Evolutionary conservation across 1,284 basidiomycete genomes (phyloP).

Genomic region (Apiotrichum laibachii): DNA sequence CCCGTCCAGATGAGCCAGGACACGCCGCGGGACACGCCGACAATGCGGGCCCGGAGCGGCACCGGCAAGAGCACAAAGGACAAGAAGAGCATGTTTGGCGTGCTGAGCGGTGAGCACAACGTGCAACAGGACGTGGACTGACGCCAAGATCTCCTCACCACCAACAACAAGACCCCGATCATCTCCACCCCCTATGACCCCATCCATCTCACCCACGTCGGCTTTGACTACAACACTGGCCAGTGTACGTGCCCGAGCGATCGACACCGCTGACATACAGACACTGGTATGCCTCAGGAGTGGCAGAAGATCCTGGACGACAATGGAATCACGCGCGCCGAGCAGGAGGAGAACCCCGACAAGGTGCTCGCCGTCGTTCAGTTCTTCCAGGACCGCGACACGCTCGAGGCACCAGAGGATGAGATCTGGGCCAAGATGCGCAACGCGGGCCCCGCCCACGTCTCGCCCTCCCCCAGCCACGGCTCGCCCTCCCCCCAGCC

Average conservation of each 20-base stretch:
- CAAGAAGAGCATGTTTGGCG: slow-evolving; percentile 52
- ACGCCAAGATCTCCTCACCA: slow-evolving; percentile 65
- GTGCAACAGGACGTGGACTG: background rate
- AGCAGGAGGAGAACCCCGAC: slow-evolving; percentile 98
- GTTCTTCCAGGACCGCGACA: slow-evolving; percentile 60
- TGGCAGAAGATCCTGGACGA: slow-evolving; percentile 98
- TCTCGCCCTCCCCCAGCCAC: slow-evolving; percentile 18
- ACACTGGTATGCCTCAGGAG: slow-evolving; percentile 94
- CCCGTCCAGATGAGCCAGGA: slow-evolving; percentile 20
- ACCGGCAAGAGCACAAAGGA: slow-evolving; percentile 51
- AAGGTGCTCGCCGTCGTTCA: slow-evolving; percentile 98
- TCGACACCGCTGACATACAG: slow-evolving; percentile 26
- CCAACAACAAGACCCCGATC: slow-evolving; percentile 59
- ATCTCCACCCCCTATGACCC: slow-evolving; percentile 98
- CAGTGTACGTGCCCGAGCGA: slow-evolving; percentile 59
- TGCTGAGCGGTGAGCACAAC: slow-evolving; percentile 45
- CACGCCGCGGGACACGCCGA: slow-evolving; percentile 34
- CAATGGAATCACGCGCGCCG: slow-evolving; percentile 87
- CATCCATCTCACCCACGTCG: slow-evolving; percentile 99
- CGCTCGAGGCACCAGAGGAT: slow-evolving; percentile 49
- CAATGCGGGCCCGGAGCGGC: slow-evolving; percentile 46
- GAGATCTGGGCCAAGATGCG: slow-evolving; percentile 77
- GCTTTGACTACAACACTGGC: slow-evolving; percentile 97
- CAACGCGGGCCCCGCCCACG: slow-evolving; percentile 38
- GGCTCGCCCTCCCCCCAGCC: slow-evolving; percentile 18